Conservation (phyloP, 192 early-diverging fungal species). For the Rhizophagus clarus region DNA sequence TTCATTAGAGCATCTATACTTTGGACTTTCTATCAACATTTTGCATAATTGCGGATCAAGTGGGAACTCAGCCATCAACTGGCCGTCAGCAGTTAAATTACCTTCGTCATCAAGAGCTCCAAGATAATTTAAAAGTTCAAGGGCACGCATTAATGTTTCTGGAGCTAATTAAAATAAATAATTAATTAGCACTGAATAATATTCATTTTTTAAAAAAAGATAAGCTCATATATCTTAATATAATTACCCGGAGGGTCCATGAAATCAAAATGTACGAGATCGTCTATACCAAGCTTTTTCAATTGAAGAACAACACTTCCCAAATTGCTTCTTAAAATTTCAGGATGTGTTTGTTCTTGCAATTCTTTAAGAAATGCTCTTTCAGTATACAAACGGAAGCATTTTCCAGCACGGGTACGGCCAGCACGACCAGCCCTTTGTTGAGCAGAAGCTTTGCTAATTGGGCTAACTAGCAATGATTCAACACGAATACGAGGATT, state of each 20-base stretch:
- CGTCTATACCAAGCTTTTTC: conserved; percentile 96
- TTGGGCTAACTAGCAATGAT: conserved; percentile 91
- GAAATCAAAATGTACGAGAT: conserved; percentile 98
- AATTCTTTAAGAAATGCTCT: conserved; percentile 92
- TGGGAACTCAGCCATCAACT: conserved; percentile 93
- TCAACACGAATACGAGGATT: conserved; percentile 97
- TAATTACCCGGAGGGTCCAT: conserved; percentile 87
- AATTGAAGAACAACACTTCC: conserved; percentile 95
- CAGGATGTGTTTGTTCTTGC: conserved; percentile 97
- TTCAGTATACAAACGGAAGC: conserved; percentile 98
- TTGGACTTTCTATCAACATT: conserved; percentile 84
- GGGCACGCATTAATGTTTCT: conserved; percentile 96
- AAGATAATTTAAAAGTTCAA: conserved; percentile 94
- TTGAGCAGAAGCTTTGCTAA: conserved; percentile 93
- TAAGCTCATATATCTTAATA: neutral
- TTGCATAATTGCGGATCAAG: conserved; percentile 95
- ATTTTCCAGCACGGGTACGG: conserved; percentile 96
- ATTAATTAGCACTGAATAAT: neutral
- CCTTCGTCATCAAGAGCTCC: conserved; percentile 96
- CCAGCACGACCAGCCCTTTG: conserved; percentile 99
- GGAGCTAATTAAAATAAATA: conserved; percentile 60
- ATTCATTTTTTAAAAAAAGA: neutral
- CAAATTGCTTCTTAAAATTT: conserved; percentile 96
- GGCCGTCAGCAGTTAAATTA: conserved; percentile 82
- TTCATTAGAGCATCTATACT: conserved; percentile 91